Evolutionary conservation across 164 flowering plant genomes (phyloP), one percentile per base, ranked within the genome.

Genomic region (Vitis amurensis): DNA sequence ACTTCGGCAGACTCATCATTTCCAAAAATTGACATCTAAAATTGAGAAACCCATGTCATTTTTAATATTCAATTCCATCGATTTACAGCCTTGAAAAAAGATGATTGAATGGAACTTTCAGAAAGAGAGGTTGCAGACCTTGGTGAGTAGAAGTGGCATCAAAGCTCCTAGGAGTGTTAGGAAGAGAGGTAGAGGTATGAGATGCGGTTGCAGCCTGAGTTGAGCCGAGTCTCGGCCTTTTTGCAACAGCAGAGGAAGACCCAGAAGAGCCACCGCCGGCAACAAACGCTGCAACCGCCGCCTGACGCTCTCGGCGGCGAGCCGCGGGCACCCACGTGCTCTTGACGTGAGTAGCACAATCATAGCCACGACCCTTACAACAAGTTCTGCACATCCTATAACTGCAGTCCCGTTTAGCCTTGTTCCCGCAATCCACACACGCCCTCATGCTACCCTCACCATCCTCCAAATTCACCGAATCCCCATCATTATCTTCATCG

Each of bases 311-410:
- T 1, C 76, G 51, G 53, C 80, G 66, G 17, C 65, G 50, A 27
- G 83, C 27, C 27, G 80, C 78, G 2, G 83, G 76, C 0, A 80
- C 74, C 83, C 83, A 80, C 48, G 83, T 80, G 76, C 83, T 80
- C 76, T 66, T 74, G 66, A 80, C 59, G 76, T 80, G 83, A 50
- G 83, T 80, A 27, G 67, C 3, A 48, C 83, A 80, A 8, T 74
- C 68, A 48, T 63, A 74, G 2, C 80, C 74, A 11, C 83, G 64
- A 14, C 67, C 67, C 71, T 77, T 80, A 59, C 83, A 80, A 27
- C 83, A 80, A 31, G 83, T 76, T 71, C 83, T 55, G 53, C 83
- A 80, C 66, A 80, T 68, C 58, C 71, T 58, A 58, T 29, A 69
- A 3, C 6, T 23, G 31, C 83, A 80, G 12, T 73, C 83, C 56